Percentiles rank a stretch among this genome's conserved stretches.
phyloP scores from a whole-genome alignment of 2,329 filamentous ascomycete genomes.

The Fusarium duplospermum region DNA sequence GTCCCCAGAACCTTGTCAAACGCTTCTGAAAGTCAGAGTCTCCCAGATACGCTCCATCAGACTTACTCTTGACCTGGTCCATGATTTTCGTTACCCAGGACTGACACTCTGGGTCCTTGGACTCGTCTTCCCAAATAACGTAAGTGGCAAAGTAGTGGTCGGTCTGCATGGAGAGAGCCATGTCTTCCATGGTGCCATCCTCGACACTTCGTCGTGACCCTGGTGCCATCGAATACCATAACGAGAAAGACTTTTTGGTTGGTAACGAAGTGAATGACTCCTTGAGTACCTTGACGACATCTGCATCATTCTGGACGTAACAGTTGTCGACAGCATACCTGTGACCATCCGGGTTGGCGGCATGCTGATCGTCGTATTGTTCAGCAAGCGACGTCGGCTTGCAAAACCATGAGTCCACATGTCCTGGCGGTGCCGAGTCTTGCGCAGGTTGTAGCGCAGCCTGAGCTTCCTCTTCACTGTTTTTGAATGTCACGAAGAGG shows the following conservation, averaged over 20 bases:
- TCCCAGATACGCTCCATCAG: constrained; percentile 64
- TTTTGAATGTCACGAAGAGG: constrained; percentile 56
- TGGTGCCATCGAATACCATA: constrained; percentile 65
- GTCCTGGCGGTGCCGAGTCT: constrained; percentile 52
- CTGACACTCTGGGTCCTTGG: constrained; percentile 57
- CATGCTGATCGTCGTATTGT: constrained; percentile 57
- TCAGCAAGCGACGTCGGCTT: constrained; percentile 53
- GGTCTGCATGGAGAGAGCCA: constrained; percentile 66
- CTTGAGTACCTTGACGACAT: constrained; percentile 58
- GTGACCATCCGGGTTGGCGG: constrained; percentile 60
- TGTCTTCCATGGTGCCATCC: constrained; percentile 52
- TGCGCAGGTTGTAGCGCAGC: constrained; percentile 50
- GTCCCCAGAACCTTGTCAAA: constrained; percentile 60
- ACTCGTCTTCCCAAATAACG: constrained; percentile 59
- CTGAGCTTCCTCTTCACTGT: constrained; percentile 48
- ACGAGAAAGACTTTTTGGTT: constrained; percentile 55
- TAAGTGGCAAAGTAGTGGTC: constrained; percentile 69
- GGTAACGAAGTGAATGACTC: constrained; percentile 61
- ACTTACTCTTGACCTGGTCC: constrained; percentile 52
- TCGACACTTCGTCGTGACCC: constrained; percentile 46
- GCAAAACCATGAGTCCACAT: constrained; percentile 52
- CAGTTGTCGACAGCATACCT: constrained; percentile 64
- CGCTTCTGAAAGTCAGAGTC: constrained; percentile 65
- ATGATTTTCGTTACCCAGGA: constrained; percentile 59
- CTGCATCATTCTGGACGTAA: constrained; percentile 60